Evolutionary conservation across 2,329 filamentous ascomycete species (phyloP).

Genomic region (Neofusicoccum laricinum): DNA sequence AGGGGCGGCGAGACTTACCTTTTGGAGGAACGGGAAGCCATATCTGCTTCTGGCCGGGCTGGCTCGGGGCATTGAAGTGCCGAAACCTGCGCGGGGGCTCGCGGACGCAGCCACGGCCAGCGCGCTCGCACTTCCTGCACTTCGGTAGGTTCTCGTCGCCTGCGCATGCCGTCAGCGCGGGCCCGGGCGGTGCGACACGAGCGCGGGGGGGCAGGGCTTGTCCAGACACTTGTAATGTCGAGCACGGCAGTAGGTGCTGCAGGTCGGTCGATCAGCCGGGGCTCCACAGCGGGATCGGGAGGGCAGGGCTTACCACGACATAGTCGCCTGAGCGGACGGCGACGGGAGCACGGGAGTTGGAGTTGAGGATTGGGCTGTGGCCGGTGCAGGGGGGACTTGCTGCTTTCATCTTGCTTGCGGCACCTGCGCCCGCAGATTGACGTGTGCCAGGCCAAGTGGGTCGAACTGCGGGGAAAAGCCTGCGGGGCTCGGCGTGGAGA

Average conservation of each 20-base stretch:
- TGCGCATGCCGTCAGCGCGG: slow-evolving; percentile 16
- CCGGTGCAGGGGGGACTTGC: neutral
- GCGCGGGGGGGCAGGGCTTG: neutral
- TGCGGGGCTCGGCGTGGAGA: neutral
- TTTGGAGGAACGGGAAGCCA: slow-evolving; percentile 36
- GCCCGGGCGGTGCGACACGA: neutral
- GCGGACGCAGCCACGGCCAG: slow-evolving; percentile 33
- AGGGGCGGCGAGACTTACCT: slow-evolving; percentile 21
- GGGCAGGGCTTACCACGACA: neutral
- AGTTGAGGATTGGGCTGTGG: neutral
- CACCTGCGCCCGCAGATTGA: neutral
- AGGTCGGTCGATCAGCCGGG: slow-evolving; percentile 24
- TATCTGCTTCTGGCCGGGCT: slow-evolving; percentile 30
- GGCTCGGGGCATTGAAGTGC: slow-evolving; percentile 32
- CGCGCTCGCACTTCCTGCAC: slow-evolving; percentile 32
- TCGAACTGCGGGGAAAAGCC: neutral
- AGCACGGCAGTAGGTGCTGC: slow-evolving; percentile 36
- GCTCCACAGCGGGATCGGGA: slow-evolving; percentile 5
- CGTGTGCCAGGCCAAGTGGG: neutral
- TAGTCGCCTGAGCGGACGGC: neutral
- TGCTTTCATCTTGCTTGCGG: slow-evolving; percentile 3
- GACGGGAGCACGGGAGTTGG: neutral
- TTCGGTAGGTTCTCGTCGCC: slow-evolving; percentile 35
- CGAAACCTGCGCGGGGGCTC: slow-evolving; percentile 35
- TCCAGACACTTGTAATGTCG: slow-evolving; percentile 36